phyloP scores from a whole-genome alignment of 768 basidiomycete genomes.

The Termitomyces sp. region DNA sequence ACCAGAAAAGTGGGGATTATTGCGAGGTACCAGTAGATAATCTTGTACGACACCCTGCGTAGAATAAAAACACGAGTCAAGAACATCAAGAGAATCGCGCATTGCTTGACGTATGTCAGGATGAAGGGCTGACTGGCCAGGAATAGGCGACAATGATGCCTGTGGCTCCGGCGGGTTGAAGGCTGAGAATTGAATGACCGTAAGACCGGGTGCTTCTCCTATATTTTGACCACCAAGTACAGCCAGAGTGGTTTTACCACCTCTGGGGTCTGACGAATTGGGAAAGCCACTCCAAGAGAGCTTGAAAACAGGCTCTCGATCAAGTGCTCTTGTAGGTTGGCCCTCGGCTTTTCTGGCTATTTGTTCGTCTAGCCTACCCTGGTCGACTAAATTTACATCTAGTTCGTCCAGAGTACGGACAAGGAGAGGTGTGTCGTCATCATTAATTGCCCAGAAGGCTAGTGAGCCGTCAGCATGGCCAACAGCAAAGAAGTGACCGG shows the following conservation, averaged over 20 bases:
- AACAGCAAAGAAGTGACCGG: constrained; percentile 70
- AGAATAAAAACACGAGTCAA: constrained; percentile 50
- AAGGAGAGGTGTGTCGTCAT: constrained; percentile 68
- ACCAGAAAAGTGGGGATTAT: constrained; percentile 63
- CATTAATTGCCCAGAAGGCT: constrained; percentile 77
- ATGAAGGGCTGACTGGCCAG: constrained; percentile 24
- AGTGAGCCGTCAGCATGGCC: constrained; percentile 82
- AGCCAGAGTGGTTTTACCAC: constrained; percentile 68
- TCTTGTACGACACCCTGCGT: constrained; percentile 64
- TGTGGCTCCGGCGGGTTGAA: constrained; percentile 51
- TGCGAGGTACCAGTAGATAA: constrained; percentile 67
- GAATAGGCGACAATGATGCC: constrained; percentile 24
- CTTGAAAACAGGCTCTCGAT: constrained; percentile 79
- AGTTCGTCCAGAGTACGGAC: constrained; percentile 60
- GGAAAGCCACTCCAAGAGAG: constrained; percentile 79
- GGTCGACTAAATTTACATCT: constrained; percentile 52
- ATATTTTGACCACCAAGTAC: constrained; percentile 71
- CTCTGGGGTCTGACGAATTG: constrained; percentile 54
- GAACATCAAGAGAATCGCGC: constrained; percentile 47
- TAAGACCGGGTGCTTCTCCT: constrained; percentile 54
- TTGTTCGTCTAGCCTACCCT: constrained; percentile 36
- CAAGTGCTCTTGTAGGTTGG: constrained; percentile 9
- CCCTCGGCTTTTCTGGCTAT: constrained; percentile 18
- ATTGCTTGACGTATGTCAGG: constrained; percentile 56
- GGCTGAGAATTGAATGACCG: constrained; percentile 61